A percentile compares a stretch with the other conserved stretches of the same genome.
Conservation (phyloP, 192 early-diverging fungal species). For the Rhizophagus prolifer region DNA sequence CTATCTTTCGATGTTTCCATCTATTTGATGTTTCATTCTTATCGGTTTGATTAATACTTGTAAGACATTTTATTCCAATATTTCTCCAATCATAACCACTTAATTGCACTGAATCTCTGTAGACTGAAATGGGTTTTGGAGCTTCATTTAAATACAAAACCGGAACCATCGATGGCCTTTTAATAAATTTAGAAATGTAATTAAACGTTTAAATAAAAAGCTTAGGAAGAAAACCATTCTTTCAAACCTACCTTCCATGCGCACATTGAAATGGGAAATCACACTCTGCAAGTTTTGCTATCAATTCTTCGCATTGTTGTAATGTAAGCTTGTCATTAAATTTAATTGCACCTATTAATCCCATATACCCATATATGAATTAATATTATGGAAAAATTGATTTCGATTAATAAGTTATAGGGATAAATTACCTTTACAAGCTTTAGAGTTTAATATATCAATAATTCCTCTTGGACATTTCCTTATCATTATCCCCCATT, state of each 20-base stretch:
- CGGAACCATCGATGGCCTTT: slow-evolving; percentile 29
- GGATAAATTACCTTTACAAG: slow-evolving; percentile 53
- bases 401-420: not conserved
- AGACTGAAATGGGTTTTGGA: not conserved
- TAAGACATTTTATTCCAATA: not conserved
- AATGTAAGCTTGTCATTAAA: slow-evolving; percentile 64
- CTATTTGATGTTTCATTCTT: not conserved
- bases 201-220: not conserved
- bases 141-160: slow-evolving; percentile 12
- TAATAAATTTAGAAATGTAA: not conserved
- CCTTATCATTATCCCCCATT: slow-evolving; percentile 32
- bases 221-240: not conserved
- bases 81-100: no score
- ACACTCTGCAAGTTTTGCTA: slow-evolving; percentile 52
- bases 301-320: slow-evolving; percentile 51
- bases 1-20: not conserved
- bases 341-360: slow-evolving; percentile 61
- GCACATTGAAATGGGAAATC: slow-evolving; percentile 68
- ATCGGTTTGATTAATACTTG: not conserved
- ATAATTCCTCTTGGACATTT: slow-evolving; percentile 62
- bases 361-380: not conserved
- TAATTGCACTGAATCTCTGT: not conserved
- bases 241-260: slow-evolving; percentile 41
- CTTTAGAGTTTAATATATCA: slow-evolving; percentile 73
- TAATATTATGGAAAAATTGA: not conserved